Evolutionary conservation across 441 rosid species (phyloP), one percentile per base, ranked within the genome.

Genomic region (Gossypium trilobum): DNA sequence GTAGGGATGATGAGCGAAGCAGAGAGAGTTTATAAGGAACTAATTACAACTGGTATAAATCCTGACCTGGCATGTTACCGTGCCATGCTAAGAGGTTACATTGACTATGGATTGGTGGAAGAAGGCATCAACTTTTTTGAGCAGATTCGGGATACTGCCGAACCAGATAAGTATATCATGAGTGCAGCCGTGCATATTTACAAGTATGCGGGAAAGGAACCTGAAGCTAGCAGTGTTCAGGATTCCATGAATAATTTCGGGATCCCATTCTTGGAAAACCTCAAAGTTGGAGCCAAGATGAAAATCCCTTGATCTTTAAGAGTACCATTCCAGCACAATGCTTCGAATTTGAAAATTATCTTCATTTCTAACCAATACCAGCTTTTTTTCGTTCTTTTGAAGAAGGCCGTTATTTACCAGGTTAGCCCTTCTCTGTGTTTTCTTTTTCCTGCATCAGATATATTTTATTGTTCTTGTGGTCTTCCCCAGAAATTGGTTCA

Each of bases 141-240:
- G 74, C 81, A 74, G 83, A 81, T 88, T 11, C 78, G 46, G 54
- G 85, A 75, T 68, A 64, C 73, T 60, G 78, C 75, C 14, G 75
- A 77, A 71, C 74, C 77, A 65, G 92, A 90, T 77, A 78, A 83
- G 66, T 85, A 83, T 80, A 74, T 87, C 25, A 81, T 82, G 79
- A 86, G 87, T 63, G 82, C 85, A 17, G 91, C 86, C 5, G 76
- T 90, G 64, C 88, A 87, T 83, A 78, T 90, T 39, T 89, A 87
- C 78, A 87, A 71, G 72, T 74, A 72, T 68, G 78, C 73, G 1
- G 87, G 91, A 71, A 85, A 79, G 83, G 76, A 76, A 70, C 64
- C 33, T 23, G 73, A 83, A 71, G 89, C 82, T 27, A 81, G 77
- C 74, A 73, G 17, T 48, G 66, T 82, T 33, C 57, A 78, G 75